phyloP scores from a whole-genome alignment of 2,329 filamentous ascomycete species.

The Ceratocystis cubensis region DNA sequence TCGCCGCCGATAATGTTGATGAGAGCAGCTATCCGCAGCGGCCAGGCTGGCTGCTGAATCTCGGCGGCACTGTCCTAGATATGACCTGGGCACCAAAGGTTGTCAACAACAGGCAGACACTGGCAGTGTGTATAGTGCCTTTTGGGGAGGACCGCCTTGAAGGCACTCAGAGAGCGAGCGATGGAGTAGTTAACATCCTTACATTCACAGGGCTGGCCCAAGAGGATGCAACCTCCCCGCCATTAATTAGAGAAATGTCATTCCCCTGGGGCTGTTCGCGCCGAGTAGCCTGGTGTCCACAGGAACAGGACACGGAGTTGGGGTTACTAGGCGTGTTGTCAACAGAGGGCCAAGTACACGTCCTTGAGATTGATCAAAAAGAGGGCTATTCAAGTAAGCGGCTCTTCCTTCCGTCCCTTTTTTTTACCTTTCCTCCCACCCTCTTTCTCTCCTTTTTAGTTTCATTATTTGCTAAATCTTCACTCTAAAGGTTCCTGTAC shows the following conservation, averaged over 20 bases:
- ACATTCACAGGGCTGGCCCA: slow-evolving; percentile 31
- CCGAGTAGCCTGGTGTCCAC: slow-evolving; percentile 43
- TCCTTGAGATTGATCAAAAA: slow-evolving; percentile 33
- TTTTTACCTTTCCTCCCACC: background rate
- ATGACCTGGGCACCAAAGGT: slow-evolving; percentile 41
- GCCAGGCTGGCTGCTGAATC: slow-evolving; percentile 42
- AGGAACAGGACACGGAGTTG: slow-evolving; percentile 28
- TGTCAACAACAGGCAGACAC: slow-evolving; percentile 31
- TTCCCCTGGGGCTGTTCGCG: slow-evolving; percentile 40
- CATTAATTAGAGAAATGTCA: slow-evolving; percentile 35
- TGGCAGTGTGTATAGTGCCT: slow-evolving; percentile 41
- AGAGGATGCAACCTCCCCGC: slow-evolving; percentile 27
- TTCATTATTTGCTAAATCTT: slow-evolving; percentile 22
- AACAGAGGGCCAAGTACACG: slow-evolving; percentile 38
- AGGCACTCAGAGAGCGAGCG: slow-evolving; percentile 30
- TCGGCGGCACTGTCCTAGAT: slow-evolving; percentile 40
- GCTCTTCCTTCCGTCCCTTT: background rate
- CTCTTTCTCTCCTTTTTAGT: background rate
- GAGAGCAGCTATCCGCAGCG: slow-evolving; percentile 22
- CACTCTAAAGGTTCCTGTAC: slow-evolving; percentile 30
- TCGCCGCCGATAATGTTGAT: slow-evolving; percentile 20
- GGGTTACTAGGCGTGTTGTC: slow-evolving; percentile 39
- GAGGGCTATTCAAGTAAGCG: slow-evolving; percentile 24
- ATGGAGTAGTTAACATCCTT: slow-evolving; percentile 43
- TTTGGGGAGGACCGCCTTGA: slow-evolving; percentile 36